These are phyloP conservation scores for Abortiporus biennis DNA, from an alignment of 1,284 basidiomycete species.

Conservation along the genomic window DNA sequence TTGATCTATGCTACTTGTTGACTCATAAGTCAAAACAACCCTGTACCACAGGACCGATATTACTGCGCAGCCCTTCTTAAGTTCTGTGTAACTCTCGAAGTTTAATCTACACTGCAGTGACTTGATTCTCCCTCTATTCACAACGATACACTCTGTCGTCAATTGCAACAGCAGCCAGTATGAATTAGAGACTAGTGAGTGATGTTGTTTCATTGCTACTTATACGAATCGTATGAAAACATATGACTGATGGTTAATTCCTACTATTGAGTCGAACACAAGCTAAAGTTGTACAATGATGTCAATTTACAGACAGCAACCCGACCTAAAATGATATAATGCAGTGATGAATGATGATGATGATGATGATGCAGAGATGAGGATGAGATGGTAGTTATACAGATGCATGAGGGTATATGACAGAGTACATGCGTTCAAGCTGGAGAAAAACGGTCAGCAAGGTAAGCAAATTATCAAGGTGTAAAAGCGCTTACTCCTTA, in stretches of 20 bases:
- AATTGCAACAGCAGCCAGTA: not conserved
- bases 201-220: too few species aligned
- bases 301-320: not conserved
- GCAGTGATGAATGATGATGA: not conserved
- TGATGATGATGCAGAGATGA: too few species aligned
- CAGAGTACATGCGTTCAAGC: conserved; percentile 15
- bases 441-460: conserved; percentile 8
- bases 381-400: conserved; percentile 15
- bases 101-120: not conserved
- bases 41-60: not conserved
- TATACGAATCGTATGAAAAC: too few species aligned
- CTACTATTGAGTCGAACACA: too few species aligned
- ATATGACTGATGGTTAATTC: not conserved
- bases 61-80: not conserved
- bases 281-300: not conserved
- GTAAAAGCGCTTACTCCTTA: conserved; percentile 15
- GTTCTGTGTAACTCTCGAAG: not conserved
- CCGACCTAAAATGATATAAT: conserved; percentile 6
- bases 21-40: not conserved
- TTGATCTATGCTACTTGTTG: not conserved
- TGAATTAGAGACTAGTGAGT: not conserved
- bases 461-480: conserved; percentile 3
- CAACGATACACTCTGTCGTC: not conserved
- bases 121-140: not conserved
- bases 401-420: conserved; percentile 22